Evolutionary conservation across 2,329 filamentous ascomycete genomes (phyloP), one percentile per base, ranked within the genome.

Genomic region (Capronia epimyces): DNA sequence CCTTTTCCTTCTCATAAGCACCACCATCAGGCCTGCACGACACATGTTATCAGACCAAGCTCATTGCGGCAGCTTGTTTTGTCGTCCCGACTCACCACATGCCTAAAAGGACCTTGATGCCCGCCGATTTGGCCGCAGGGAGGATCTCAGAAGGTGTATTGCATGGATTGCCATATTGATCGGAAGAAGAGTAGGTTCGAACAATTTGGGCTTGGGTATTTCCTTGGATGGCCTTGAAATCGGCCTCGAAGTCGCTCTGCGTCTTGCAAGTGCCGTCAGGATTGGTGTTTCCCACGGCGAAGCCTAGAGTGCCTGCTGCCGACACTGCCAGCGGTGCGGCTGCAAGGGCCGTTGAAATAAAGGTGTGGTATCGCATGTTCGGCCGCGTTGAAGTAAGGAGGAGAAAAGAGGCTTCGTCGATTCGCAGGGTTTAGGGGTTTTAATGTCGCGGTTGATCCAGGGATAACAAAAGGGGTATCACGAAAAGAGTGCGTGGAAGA

Each of bases 91-190:
- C 73, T 58, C 69, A 82, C 83, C 83, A 87, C 63, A 87, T 79
- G 54, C 82, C 84, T 34, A 87, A 69, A n/a, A 87, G 71, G 55
- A 87, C 82, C 69, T 84, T 72, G 69, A 86, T 82, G 15, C 75
- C 77, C 67, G 82, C 81, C 40, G 66, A 65, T 71, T 82, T 80
- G 1, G 84, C 83, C 29, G 82, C 83, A 3, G 83, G 82, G 22
- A 87, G 67, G 48, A 86, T 79, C 55, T 79, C 69, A 65, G 78
- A 71, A 5, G 82, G 79, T 39, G 76, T 78, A 57, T 85, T 73
- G 69, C 84, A 87, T 27, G 53, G 39, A 41, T 61, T 60, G 37
- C 58, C 62, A 44, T 29, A 59, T 36, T 43, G 41, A 50, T 87
- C 81, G 46, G 73, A 77, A 15, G 81, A 80, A 16, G 83, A 76